Conservation (phyloP, 2,329 filamentous ascomycete genomes). For the Xylaria sp. region DNA sequence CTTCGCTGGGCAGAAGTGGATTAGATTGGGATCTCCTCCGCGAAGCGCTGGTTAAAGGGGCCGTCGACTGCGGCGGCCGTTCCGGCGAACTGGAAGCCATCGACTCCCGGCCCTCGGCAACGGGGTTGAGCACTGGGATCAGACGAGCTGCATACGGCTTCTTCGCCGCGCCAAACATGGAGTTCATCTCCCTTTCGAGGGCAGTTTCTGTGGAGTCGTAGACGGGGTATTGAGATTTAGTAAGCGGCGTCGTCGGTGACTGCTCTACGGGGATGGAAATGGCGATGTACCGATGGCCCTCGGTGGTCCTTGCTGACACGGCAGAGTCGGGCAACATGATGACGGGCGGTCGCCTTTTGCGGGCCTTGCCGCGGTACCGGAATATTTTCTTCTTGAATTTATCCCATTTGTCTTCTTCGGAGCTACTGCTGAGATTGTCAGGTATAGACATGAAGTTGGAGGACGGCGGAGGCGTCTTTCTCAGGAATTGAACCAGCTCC, state of each 20-base stretch:
- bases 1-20: slow-evolving; percentile 24
- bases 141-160: slow-evolving; percentile 25
- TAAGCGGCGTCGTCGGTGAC: slow-evolving; percentile 47
- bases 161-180: slow-evolving; percentile 26
- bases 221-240: slow-evolving; percentile 34
- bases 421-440: slow-evolving; percentile 36
- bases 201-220: slow-evolving; percentile 28
- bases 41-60: slow-evolving; percentile 18
- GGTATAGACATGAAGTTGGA: slow-evolving; percentile 57
- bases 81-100: slow-evolving; percentile 28
- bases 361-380: slow-evolving; percentile 45
- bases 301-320: slow-evolving; percentile 58
- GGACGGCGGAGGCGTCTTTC: slow-evolving; percentile 54
- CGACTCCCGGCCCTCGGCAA: slow-evolving; percentile 46
- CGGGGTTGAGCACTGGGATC: slow-evolving; percentile 44
- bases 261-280: slow-evolving; percentile 64
- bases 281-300: slow-evolving; percentile 63
- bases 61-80: slow-evolving; percentile 16
- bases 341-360: slow-evolving; percentile 33
- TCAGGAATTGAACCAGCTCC: slow-evolving; percentile 48
- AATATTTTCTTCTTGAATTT: slow-evolving; percentile 52
- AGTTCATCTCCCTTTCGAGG: slow-evolving; percentile 27
- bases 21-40: slow-evolving; percentile 26
- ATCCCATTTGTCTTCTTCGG: slow-evolving; percentile 46
- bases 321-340: slow-evolving; percentile 60